These are phyloP conservation scores for Alternaria atra DNA, from an alignment of 2,329 filamentous ascomycete genomes.

Conservation along the genomic window DNA sequence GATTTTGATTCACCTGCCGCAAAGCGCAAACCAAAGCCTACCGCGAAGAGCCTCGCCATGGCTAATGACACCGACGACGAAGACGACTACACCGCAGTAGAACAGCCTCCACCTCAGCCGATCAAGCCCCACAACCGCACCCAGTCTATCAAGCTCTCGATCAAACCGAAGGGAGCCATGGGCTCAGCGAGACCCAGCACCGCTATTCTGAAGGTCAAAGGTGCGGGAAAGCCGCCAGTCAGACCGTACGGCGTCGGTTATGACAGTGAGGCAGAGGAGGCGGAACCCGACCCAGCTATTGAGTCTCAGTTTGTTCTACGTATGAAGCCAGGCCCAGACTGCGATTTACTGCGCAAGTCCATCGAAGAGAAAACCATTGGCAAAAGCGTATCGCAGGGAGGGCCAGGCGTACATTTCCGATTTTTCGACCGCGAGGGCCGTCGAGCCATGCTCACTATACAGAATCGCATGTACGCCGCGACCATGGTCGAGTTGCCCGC, in stretches of 20 bases:
- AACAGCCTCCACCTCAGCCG: constrained; percentile 17
- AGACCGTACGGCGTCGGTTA: constrained; percentile 86
- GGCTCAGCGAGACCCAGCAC: constrained; percentile 29
- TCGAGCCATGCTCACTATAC: constrained; percentile 75
- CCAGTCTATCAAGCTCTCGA: constrained; percentile 42
- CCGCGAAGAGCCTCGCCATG: constrained; percentile 43
- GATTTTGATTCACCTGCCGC: constrained; percentile 35
- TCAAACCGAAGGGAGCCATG: constrained; percentile 42
- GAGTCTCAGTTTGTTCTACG: constrained; percentile 91
- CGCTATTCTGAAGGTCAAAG: constrained; percentile 47
- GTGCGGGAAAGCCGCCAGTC: constrained; percentile 42
- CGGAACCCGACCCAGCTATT: constrained; percentile 84
- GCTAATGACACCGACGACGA: constrained; percentile 40
- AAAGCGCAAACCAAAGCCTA: constrained; percentile 50
- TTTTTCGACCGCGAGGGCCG: constrained; percentile 79
- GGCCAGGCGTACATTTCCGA: constrained; percentile 80
- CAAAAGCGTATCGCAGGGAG: constrained; percentile 67
- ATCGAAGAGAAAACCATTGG: constrained; percentile 83
- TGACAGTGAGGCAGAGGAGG: constrained; percentile 93
- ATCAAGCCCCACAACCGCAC: constrained; percentile 25
- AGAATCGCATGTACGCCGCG: constrained; percentile 76
- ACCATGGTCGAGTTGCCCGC: constrained; percentile 84
- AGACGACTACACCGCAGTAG: constrained; percentile 26
- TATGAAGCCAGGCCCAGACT: constrained; percentile 85
- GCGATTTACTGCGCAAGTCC: constrained; percentile 79